Evolutionary conservation across 73 alveolate species (phyloP).

Genomic region (Paramecium sexaurelia): DNA sequence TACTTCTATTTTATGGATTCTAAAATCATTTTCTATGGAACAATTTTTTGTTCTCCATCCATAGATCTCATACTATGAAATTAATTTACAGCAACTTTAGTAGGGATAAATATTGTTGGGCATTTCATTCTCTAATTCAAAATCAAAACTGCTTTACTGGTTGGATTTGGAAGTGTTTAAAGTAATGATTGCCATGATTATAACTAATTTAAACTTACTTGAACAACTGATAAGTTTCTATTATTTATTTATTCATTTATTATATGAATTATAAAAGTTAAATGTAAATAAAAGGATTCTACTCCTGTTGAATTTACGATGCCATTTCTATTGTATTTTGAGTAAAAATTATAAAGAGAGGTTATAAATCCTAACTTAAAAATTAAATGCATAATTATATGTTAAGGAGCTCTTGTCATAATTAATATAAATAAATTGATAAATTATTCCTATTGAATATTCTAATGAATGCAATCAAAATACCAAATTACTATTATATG

Average conservation of each 20-base stretch:
- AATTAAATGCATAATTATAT: background rate
- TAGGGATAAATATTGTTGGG: background rate
- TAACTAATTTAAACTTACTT: background rate
- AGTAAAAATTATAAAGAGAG: background rate
- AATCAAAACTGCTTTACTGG: background rate
- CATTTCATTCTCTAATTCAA: constrained; percentile 13
- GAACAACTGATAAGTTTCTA: background rate
- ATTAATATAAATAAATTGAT: background rate
- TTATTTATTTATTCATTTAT: background rate
- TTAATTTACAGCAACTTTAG: background rate
- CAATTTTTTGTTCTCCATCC: background rate
- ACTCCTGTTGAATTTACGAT: background rate
- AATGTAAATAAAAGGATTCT: background rate
- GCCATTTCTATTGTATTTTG: background rate
- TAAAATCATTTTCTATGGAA: background rate
- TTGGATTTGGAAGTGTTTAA: background rate
- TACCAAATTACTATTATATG: constrained; percentile 31
- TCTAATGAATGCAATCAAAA: background rate
- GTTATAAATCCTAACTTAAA: constrained; percentile 32
- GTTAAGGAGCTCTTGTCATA: constrained; percentile 7
- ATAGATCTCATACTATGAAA: background rate
- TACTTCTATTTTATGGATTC: background rate
- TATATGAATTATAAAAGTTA: background rate
- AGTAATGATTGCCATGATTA: background rate
- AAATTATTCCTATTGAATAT: background rate